Percentiles rank a stretch among this genome's conserved stretches.
Evolutionary conservation across 371 early-diverging fungal species (phyloP).

Genomic region (Mucor mucedo): DNA sequence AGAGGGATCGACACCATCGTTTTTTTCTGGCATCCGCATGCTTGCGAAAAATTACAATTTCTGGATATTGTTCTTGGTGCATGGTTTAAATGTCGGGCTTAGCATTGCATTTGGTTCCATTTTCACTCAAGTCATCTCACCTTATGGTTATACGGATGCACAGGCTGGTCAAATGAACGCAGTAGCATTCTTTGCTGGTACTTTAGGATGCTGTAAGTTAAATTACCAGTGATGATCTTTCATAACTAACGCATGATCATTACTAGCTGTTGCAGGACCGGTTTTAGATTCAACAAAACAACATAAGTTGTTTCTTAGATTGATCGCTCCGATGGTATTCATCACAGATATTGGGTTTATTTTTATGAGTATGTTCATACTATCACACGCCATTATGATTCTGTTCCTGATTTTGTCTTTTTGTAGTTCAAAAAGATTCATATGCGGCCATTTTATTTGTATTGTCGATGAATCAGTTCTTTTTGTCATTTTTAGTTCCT

Average conservation of each 20-base stretch:
- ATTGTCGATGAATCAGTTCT: conserved; percentile 51
- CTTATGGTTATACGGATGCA: conserved; percentile 60
- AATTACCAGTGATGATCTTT: too few species aligned
- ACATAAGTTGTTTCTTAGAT: conserved; percentile 48
- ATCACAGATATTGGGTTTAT: conserved; percentile 50
- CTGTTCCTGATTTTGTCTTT: background rate
- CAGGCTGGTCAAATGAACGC: conserved; percentile 51
- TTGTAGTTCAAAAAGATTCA: conserved; percentile 43
- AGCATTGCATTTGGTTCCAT: conserved; percentile 58
- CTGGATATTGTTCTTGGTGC: conserved; percentile 49
- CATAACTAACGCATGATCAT: background rate
- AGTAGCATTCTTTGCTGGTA: conserved; percentile 44
- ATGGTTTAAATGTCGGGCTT: conserved; percentile 53
- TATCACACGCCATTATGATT: background rate
- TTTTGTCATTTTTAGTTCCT: conserved; percentile 57
- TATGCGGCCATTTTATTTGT: conserved; percentile 53
- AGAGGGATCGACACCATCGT: conserved; percentile 29
- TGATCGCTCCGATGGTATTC: conserved; percentile 56
- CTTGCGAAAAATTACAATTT: conserved; percentile 44
- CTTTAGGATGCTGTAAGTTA: conserved; percentile 45
- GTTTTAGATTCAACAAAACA: conserved; percentile 58
- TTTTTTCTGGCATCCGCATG: conserved; percentile 41
- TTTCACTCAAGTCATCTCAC: conserved; percentile 50
- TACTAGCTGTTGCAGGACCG: conserved; percentile 51
- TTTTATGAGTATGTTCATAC: conserved; percentile 40